Evolutionary conservation across 345 rosid genomes (phyloP).

Genomic region (Acer campestre): DNA sequence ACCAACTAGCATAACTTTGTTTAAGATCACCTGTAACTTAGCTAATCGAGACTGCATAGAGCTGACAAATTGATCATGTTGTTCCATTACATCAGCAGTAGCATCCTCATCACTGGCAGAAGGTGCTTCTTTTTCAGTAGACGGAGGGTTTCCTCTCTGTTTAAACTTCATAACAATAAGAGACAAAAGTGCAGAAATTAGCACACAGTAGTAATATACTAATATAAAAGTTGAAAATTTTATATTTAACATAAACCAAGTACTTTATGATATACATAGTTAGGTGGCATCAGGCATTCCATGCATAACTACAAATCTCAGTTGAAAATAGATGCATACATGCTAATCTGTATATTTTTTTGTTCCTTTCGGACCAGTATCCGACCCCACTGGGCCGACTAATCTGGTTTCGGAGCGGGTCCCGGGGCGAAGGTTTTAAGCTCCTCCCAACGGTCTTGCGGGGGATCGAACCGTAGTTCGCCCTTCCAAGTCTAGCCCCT

Average conservation of each 20-base stretch:
- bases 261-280: background rate
- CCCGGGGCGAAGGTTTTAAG: too few species aligned
- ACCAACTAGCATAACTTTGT: constrained; percentile 20
- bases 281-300: background rate
- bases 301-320: background rate
- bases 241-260: background rate
- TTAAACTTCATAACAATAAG: constrained; percentile 38
- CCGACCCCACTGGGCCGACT: too few species aligned
- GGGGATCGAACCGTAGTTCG: too few species aligned
- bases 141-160: constrained; percentile 56
- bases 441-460: too few species aligned
- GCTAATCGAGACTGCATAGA: constrained; percentile 90
- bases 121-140: constrained; percentile 58
- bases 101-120: constrained; percentile 73
- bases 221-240: background rate
- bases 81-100: constrained; percentile 66
- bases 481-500: too few species aligned
- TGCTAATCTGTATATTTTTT: background rate
- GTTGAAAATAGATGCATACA: background rate
- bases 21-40: constrained; percentile 80
- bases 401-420: too few species aligned
- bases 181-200: constrained; percentile 16
- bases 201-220: background rate
- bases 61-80: constrained; percentile 83
- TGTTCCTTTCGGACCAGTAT: too few species aligned